Conservation (phyloP, 2,329 filamentous ascomycete species). For the Chaetomiaceae sp. region DNA sequence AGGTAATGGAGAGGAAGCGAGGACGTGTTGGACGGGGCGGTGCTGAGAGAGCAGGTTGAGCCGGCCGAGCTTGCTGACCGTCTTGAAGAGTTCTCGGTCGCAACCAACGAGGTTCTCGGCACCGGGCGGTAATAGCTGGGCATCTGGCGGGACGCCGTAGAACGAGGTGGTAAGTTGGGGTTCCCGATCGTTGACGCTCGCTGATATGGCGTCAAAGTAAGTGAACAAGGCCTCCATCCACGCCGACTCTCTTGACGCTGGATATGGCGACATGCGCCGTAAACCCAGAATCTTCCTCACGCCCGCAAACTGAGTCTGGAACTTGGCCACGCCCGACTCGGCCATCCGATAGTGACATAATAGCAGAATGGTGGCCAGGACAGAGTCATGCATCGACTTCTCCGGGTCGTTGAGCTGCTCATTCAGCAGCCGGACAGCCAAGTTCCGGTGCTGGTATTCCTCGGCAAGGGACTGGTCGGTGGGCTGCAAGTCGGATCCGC, state of each 20-base stretch:
- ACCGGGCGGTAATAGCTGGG: constrained; percentile 52
- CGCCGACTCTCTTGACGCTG: constrained; percentile 62
- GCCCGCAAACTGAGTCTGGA: constrained; percentile 88
- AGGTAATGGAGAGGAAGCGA: constrained; percentile 14
- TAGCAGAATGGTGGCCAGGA: constrained; percentile 80
- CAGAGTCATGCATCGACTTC: constrained; percentile 76
- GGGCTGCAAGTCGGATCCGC: constrained; percentile 43
- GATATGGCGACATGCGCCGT: constrained; percentile 53
- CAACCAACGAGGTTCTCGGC: constrained; percentile 85
- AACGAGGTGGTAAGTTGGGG: constrained; percentile 69
- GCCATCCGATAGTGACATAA: constrained; percentile 91
- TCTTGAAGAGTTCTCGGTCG: constrained; percentile 80
- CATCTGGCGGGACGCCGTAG: constrained; percentile 49
- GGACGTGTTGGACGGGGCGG: constrained; percentile 45
- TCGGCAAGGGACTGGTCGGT: constrained; percentile 69
- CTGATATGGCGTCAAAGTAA: constrained; percentile 90
- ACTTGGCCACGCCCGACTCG: constrained; percentile 87
- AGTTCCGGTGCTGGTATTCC: constrained; percentile 73
- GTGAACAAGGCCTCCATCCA: constrained; percentile 95
- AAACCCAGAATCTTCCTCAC: constrained; percentile 85
- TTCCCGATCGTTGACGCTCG: constrained; percentile 87
- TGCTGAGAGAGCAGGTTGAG: constrained; percentile 79
- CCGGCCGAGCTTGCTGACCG: constrained; percentile 76
- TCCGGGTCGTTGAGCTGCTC: constrained; percentile 72
- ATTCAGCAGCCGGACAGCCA: constrained; percentile 79